Percentiles rank a stretch among this genome's conserved stretches.
phyloP scores from a whole-genome alignment of 1,284 basidiomycete genomes.

The Gomphus bonarii region DNA sequence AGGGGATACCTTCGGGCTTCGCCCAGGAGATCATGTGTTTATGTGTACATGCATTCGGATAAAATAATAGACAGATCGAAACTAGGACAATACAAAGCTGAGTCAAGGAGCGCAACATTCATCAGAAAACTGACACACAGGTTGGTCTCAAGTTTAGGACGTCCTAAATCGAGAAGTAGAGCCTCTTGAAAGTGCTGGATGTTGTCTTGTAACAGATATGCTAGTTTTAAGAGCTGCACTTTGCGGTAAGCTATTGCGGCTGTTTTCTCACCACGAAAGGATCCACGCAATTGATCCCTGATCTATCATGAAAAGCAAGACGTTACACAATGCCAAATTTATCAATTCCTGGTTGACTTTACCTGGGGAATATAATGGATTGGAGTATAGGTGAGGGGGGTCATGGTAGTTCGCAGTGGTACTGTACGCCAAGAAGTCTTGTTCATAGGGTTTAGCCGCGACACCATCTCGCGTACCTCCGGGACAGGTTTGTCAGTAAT shows the following conservation, averaged over 20 bases:
- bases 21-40: conserved; percentile 44
- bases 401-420: neutral
- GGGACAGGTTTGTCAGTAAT: no score
- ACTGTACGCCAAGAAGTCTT: no score
- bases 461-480: no score
- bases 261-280: conserved; percentile 44
- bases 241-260: conserved; percentile 44
- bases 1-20: conserved; percentile 35
- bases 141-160: conserved; percentile 33
- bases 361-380: conserved; percentile 4
- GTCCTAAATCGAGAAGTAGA: conserved; percentile 42
- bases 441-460: no score
- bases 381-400: conserved; percentile 2
- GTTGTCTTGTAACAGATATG: conserved; percentile 54
- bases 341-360: neutral
- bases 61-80: conserved; percentile 26
- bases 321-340: neutral
- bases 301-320: conserved; percentile 23
- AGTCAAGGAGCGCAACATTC: neutral
- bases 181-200: conserved; percentile 36
- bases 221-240: conserved; percentile 53
- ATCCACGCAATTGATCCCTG: conserved; percentile 32
- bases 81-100: neutral
- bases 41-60: conserved; percentile 35
- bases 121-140: conserved; percentile 22